Percentiles rank a stretch among this genome's conserved stretches.
These are phyloP conservation scores for Thelonectria blattea DNA, from an alignment of 2,329 filamentous ascomycete species.

Conservation along the genomic window DNA sequence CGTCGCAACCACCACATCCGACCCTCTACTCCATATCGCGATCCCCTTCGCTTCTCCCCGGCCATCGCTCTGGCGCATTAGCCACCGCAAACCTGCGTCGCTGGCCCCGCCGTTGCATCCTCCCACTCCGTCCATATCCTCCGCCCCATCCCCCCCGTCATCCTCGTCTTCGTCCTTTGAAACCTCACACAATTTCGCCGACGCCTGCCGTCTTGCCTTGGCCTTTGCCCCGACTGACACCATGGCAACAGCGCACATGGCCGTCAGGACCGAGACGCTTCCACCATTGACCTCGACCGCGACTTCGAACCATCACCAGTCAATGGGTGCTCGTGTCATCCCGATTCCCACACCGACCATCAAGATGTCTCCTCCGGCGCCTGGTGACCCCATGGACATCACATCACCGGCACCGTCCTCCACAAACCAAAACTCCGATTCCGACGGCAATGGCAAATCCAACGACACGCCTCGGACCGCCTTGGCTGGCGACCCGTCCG, in stretches of 20 bases:
- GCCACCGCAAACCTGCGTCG: slow-evolving; percentile 26
- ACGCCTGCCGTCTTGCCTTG: slow-evolving; percentile 22
- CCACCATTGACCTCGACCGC: slow-evolving; percentile 50
- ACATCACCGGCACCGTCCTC: slow-evolving; percentile 57
- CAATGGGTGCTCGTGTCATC: slow-evolving; percentile 60
- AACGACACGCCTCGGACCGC: slow-evolving; percentile 46
- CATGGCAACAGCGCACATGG: slow-evolving; percentile 55
- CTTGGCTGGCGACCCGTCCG: slow-evolving; percentile 47
- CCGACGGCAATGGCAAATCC: slow-evolving; percentile 46
- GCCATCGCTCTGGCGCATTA: slow-evolving; percentile 33
- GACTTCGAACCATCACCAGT: slow-evolving; percentile 49
- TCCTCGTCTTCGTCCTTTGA: slow-evolving; percentile 20
- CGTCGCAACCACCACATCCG: slow-evolving; percentile 18
- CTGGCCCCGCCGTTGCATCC: slow-evolving; percentile 22
- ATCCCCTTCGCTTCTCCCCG: slow-evolving; percentile 21
- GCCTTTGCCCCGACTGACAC: slow-evolving; percentile 35
- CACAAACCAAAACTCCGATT: slow-evolving; percentile 52
- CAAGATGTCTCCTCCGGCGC: slow-evolving; percentile 64
- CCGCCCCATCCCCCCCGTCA: slow-evolving; percentile 24
- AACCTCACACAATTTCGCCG: slow-evolving; percentile 7
- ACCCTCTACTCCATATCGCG: slow-evolving; percentile 22
- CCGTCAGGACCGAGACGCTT: slow-evolving; percentile 58
- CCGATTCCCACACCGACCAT: slow-evolving; percentile 63
- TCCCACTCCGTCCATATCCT: slow-evolving; percentile 29
- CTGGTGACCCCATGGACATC: slow-evolving; percentile 67